A percentile compares a stretch with the other conserved stretches of the same genome.
These are phyloP conservation scores for Penicillium goetzii DNA, from an alignment of 495 filamentous ascomycete genomes.

Conservation along the genomic window DNA sequence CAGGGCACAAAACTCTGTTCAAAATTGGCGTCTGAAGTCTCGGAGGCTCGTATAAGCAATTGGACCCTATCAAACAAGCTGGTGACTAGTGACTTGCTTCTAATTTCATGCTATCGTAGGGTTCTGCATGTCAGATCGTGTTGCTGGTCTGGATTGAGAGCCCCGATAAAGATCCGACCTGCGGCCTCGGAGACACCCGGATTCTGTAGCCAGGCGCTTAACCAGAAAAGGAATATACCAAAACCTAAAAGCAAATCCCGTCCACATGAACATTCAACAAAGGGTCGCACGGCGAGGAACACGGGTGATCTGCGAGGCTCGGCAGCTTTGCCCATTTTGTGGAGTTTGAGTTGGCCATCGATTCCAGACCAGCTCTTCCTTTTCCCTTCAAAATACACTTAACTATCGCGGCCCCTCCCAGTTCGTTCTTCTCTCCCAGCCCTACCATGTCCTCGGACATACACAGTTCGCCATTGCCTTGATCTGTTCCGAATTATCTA, in stretches of 20 bases:
- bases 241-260: neutral
- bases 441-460: conserved; percentile 17
- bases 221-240: neutral
- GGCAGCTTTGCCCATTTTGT: conserved; percentile 28
- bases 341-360: conserved; percentile 6
- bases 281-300: neutral
- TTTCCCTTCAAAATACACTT: neutral
- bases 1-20: neutral
- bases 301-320: conserved; percentile 33
- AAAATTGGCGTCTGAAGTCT: neutral
- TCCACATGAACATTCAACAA: neutral
- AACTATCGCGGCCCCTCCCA: neutral
- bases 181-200: neutral
- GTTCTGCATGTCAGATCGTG: conserved; percentile 8
- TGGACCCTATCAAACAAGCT: neutral
- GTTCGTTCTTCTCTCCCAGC: neutral
- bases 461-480: neutral
- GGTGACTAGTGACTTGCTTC: neutral
- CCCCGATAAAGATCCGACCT: neutral
- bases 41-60: conserved; percentile 4
- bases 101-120: neutral
- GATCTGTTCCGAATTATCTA: neutral
- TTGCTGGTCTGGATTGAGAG: neutral
- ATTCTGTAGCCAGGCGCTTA: neutral
- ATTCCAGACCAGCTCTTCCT: conserved; percentile 12